phyloP scores from a whole-genome alignment of 2,329 filamentous ascomycete species.

The Pestalotiopsis sp. region DNA sequence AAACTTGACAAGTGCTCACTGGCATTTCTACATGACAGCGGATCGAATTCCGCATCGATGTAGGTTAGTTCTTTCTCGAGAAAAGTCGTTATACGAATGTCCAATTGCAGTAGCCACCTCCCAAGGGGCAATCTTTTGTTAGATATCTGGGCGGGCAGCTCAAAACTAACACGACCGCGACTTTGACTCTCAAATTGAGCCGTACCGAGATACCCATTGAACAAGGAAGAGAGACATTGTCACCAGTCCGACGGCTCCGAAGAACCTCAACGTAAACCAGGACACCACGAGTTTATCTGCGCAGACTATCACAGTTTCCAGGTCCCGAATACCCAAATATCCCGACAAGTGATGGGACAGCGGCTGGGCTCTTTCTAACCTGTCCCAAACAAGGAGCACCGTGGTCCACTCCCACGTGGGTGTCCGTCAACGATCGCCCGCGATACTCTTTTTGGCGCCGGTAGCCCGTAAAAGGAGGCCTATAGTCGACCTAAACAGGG shows the following conservation, averaged over 20 bases:
- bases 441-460: background rate
- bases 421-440: background rate
- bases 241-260: background rate
- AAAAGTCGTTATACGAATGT: background rate
- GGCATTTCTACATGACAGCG: background rate
- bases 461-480: background rate
- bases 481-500: background rate
- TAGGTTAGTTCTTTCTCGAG: background rate
- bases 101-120: background rate
- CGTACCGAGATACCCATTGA: background rate
- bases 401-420: background rate
- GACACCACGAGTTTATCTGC: background rate
- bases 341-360: background rate
- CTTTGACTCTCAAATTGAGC: background rate
- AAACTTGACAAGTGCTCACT: background rate
- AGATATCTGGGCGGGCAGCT: background rate
- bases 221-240: background rate
- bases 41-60: background rate
- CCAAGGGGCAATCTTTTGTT: background rate
- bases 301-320: background rate
- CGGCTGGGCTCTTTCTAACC: background rate
- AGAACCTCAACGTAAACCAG: background rate
- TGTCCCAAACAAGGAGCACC: background rate
- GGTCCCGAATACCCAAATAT: background rate
- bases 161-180: background rate